Conservation (phyloP, 306 rosid genomes). For the Neltuma alba region DNA sequence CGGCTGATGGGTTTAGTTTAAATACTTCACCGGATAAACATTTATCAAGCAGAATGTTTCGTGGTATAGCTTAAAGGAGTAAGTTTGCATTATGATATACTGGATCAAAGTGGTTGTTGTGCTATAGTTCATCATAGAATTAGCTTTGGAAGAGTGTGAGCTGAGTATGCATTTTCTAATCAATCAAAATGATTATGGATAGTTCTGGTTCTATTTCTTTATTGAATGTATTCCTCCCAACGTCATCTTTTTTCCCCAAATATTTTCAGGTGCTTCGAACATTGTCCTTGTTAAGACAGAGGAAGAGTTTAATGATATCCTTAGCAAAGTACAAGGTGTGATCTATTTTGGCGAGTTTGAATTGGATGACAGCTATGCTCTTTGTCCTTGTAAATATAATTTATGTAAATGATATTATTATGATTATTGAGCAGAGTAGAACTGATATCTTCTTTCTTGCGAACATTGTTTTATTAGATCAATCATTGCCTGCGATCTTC, state of each 20-base stretch:
- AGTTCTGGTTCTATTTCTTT: not conserved
- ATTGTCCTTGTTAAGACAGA: constrained; percentile 58
- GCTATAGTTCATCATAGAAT: not conserved
- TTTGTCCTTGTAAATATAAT: not conserved
- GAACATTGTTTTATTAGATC: constrained; percentile 45
- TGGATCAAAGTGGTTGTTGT: not conserved
- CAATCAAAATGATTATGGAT: not conserved
- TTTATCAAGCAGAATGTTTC: not conserved
- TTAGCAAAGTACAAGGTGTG: constrained; percentile 55
- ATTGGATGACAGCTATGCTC: not conserved
- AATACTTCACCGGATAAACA: not conserved
- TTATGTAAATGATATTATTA: not conserved
- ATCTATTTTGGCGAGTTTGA: not conserved
- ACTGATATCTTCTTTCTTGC: constrained; percentile 26
- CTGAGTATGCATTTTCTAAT: not conserved
- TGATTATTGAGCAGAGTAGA: not conserved
- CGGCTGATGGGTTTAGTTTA: not conserved
- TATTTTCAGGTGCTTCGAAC: constrained; percentile 60
- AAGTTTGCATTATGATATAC: not conserved
- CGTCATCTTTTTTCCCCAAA: not conserved
- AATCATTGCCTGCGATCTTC: constrained; percentile 70
- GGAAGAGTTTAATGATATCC: constrained; percentile 51
- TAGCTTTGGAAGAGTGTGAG: not conserved
- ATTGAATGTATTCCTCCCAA: not conserved
- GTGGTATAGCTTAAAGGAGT: not conserved